A percentile compares a stretch with the other conserved stretches of the same genome.
These are phyloP conservation scores for Diaporthe vexans DNA, from an alignment of 2,329 filamentous ascomycete genomes.

Conservation along the genomic window DNA sequence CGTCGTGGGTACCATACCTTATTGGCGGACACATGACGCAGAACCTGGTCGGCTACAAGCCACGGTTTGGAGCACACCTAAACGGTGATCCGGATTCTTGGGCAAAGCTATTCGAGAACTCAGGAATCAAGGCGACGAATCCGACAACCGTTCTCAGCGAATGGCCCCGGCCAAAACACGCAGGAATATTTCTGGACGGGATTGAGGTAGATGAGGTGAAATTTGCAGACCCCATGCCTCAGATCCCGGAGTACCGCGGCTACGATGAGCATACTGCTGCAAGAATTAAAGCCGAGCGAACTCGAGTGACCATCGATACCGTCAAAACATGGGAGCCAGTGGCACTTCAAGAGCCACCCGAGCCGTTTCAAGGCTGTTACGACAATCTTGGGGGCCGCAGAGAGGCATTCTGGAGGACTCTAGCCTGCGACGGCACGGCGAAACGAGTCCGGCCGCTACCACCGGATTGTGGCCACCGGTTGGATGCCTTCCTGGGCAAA, in stretches of 20 bases:
- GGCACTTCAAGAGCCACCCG: background rate
- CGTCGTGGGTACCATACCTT: constrained; percentile 14
- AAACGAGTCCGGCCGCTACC: background rate
- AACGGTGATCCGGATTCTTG: background rate
- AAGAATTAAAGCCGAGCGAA: background rate
- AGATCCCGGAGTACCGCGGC: background rate
- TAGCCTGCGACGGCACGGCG: background rate
- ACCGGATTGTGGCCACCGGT: background rate
- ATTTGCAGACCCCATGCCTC: constrained; percentile 4
- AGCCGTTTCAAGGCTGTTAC: background rate
- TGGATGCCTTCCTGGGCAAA: background rate
- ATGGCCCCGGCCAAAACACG: background rate
- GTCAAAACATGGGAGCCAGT: background rate
- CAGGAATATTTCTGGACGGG: background rate
- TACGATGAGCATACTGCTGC: background rate
- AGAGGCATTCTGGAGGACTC: constrained; percentile 22
- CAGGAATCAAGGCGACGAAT: background rate
- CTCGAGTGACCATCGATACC: background rate
- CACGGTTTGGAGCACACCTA: background rate
- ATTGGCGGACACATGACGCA: background rate
- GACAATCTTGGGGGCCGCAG: background rate
- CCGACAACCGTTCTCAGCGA: background rate
- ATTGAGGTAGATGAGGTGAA: background rate
- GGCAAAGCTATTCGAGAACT: background rate
- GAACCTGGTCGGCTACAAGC: background rate